These are phyloP conservation scores for Phytophthora colocasiae DNA, from an alignment of 352 stramenopile genomes.

Conservation along the genomic window DNA sequence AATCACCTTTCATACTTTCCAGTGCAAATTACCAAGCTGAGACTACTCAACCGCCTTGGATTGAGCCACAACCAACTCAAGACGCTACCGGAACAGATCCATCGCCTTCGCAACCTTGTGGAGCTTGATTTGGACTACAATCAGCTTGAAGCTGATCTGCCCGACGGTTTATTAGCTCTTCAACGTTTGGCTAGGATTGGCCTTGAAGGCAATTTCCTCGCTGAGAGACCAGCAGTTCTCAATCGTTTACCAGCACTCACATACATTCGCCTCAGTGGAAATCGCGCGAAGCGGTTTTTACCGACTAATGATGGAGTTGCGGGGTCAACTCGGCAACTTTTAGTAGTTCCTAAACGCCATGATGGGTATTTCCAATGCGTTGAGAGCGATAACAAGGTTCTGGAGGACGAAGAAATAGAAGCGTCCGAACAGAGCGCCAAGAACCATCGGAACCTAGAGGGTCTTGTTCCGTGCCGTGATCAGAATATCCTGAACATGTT, in stretches of 20 bases:
- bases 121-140: slow-evolving; percentile 79
- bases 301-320: not conserved
- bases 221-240: slow-evolving; percentile 28
- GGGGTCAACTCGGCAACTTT: slow-evolving; percentile 2
- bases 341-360: slow-evolving; percentile 43
- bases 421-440: not conserved
- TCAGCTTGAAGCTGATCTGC: slow-evolving; percentile 45
- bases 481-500: slow-evolving; percentile 37
- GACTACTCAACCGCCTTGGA: slow-evolving; percentile 61
- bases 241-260: slow-evolving; percentile 40
- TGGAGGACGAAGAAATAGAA: not conserved
- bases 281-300: slow-evolving; percentile 33
- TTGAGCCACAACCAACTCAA: slow-evolving; percentile 67
- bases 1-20: slow-evolving; percentile 65
- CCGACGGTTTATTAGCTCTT: slow-evolving; percentile 47
- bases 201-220: slow-evolving; percentile 65
- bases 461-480: slow-evolving; percentile 26
- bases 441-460: slow-evolving; percentile 12
- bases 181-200: slow-evolving; percentile 63
- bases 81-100: slow-evolving; percentile 50
- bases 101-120: slow-evolving; percentile 63
- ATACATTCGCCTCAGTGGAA: slow-evolving; percentile 64
- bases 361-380: slow-evolving; percentile 64
- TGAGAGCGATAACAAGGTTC: slow-evolving; percentile 13
- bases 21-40: slow-evolving; percentile 53